These are phyloP conservation scores for Graphium sp. DNA, from an alignment of 2,329 filamentous ascomycete genomes.

Conservation along the genomic window DNA sequence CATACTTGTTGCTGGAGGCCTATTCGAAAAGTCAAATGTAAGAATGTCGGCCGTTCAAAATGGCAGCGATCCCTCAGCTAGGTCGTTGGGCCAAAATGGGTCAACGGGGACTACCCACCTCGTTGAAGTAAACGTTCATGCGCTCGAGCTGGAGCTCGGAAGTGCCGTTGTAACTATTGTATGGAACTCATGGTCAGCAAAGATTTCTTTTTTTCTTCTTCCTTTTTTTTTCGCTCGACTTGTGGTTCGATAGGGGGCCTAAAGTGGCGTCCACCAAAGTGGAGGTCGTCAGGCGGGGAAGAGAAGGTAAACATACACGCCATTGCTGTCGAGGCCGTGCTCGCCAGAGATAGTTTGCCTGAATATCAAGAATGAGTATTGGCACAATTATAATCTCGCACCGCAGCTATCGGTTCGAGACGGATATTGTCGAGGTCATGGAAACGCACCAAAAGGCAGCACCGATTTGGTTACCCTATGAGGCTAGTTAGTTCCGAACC, in stretches of 20 bases:
- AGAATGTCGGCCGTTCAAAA: neutral
- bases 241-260: too few species aligned
- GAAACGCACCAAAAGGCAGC: conserved; percentile 85
- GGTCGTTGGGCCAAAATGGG: conserved; percentile 3
- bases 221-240: too few species aligned
- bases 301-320: conserved; percentile 60
- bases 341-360: conserved; percentile 74
- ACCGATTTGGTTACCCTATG: conserved; percentile 99
- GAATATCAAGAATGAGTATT: conserved; percentile 19
- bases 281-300: conserved; percentile 4
- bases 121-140: conserved; percentile 99
- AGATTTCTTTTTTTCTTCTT: too few species aligned
- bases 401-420: too few species aligned
- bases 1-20: conserved; percentile 97
- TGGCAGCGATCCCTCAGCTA: neutral
- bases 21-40: conserved; percentile 19
- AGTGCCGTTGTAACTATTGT: conserved; percentile 76
- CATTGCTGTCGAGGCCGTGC: conserved; percentile 94
- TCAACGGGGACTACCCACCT: too few species aligned
- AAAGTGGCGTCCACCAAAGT: too few species aligned
- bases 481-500: conserved; percentile 16
- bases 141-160: conserved; percentile 99
- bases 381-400: too few species aligned
- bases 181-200: neutral
- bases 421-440: too few species aligned